These are phyloP conservation scores for Talaromyces adpressus DNA, from an alignment of 495 filamentous ascomycete species.

Conservation along the genomic window DNA sequence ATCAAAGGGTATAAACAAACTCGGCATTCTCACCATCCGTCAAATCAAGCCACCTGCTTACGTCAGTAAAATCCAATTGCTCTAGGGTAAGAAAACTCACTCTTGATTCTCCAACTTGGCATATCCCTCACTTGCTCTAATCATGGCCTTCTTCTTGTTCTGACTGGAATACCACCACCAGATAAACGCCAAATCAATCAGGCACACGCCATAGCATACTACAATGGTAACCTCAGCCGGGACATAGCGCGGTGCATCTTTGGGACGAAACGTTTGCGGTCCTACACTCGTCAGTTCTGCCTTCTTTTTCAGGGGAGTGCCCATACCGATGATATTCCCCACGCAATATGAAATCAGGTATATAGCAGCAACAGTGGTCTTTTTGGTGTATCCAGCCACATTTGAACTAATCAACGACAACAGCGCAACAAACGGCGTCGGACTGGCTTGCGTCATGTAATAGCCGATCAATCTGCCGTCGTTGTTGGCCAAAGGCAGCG, in stretches of 20 bases:
- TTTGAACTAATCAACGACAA: constrained; percentile 55
- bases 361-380: constrained; percentile 63
- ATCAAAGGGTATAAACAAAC: constrained; percentile 27
- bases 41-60: constrained; percentile 46
- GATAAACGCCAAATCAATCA: constrained; percentile 53
- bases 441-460: constrained; percentile 53
- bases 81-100: constrained; percentile 25
- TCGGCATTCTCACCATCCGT: constrained; percentile 47
- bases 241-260: constrained; percentile 54
- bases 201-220: constrained; percentile 50
- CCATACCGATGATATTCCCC: constrained; percentile 51
- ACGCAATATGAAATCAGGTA: constrained; percentile 63
- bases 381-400: constrained; percentile 68
- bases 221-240: constrained; percentile 64
- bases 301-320: constrained; percentile 37
- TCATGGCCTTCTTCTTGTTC: constrained; percentile 54
- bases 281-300: constrained; percentile 22
- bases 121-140: constrained; percentile 49
- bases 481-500: constrained; percentile 51
- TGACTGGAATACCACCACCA: constrained; percentile 52
- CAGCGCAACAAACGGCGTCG: constrained; percentile 41
- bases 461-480: constrained; percentile 55
- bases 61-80: no score
- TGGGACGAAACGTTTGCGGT: constrained; percentile 52
- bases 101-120: constrained; percentile 63